Percentiles rank a stretch among this genome's conserved stretches.
Conservation (phyloP, 192 early-diverging fungal genomes). For the Podochytrium sp. region DNA sequence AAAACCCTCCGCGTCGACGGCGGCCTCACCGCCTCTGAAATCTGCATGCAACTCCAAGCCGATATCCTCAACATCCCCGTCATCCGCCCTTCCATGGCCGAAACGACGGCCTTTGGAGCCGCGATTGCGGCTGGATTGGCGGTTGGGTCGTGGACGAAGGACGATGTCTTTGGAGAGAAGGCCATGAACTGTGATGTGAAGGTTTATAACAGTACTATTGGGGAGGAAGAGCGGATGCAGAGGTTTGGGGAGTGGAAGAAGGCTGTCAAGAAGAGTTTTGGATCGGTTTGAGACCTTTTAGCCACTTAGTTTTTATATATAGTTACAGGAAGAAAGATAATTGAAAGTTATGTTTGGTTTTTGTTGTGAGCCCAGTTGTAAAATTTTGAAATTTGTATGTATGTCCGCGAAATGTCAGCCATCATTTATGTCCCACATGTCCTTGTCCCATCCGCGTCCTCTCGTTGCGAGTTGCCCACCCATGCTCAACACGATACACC, state of each 20-base stretch:
- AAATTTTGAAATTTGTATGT: too few relatives aligned
- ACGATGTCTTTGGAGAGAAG: slow-evolving; percentile 55
- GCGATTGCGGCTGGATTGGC: slow-evolving; percentile 87
- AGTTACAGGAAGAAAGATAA: too few relatives aligned
- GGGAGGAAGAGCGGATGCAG: slow-evolving; percentile 52
- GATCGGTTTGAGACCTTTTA: slow-evolving; percentile 57
- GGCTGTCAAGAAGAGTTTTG: slow-evolving; percentile 72
- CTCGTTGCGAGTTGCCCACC: too few relatives aligned
- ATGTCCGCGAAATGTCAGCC: too few relatives aligned
- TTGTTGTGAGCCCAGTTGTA: too few relatives aligned
- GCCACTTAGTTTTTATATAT: too few relatives aligned
- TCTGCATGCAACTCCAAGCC: slow-evolving; percentile 92
- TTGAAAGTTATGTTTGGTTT: too few relatives aligned
- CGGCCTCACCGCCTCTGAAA: slow-evolving; percentile 88
- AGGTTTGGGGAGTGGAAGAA: slow-evolving; percentile 74
- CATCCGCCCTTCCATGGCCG: slow-evolving; percentile 80
- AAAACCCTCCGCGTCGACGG: too few relatives aligned
- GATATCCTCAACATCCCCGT: slow-evolving; percentile 82
- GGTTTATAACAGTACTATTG: slow-evolving; percentile 17
- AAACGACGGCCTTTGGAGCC: slow-evolving; percentile 90
- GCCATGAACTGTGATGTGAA: slow-evolving; percentile 31
- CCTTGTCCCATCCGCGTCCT: too few relatives aligned
- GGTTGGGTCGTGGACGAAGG: slow-evolving; percentile 58
- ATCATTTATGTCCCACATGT: too few relatives aligned
- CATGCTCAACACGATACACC: too few relatives aligned